Conservation (phyloP, 2,329 filamentous ascomycete genomes). For the Cercospora berteroae region DNA sequence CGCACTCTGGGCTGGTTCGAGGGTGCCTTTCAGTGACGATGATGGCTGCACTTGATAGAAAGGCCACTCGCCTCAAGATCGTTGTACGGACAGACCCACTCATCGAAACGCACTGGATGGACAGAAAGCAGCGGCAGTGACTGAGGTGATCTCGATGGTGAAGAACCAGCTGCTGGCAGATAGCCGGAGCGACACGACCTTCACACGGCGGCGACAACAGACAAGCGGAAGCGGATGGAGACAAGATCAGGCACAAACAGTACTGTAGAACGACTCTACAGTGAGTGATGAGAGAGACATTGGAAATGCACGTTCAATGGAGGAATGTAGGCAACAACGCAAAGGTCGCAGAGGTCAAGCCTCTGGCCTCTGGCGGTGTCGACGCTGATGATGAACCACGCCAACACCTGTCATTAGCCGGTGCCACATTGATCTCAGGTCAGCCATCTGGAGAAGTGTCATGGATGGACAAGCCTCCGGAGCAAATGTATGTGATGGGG, state of each 20-base stretch:
- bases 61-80: background rate
- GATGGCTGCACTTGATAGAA: background rate
- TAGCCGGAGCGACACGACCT: background rate
- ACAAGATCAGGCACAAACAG: background rate
- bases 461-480: background rate
- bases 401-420: background rate
- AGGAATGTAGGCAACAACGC: background rate
- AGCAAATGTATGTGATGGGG: background rate
- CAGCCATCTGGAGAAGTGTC: background rate
- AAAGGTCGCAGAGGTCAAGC: background rate
- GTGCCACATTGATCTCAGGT: background rate
- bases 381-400: background rate
- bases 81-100: background rate
- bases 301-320: background rate
- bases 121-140: background rate
- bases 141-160: background rate
- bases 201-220: background rate
- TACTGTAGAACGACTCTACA: background rate
- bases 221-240: background rate
- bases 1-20: background rate
- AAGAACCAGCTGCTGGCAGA: background rate
- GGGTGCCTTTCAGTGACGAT: background rate
- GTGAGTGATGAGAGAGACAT: background rate
- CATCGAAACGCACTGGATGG: background rate
- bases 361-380: background rate